phyloP scores from a whole-genome alignment of 352 stramenopile species.

The Aphanomyces cochlioides region DNA sequence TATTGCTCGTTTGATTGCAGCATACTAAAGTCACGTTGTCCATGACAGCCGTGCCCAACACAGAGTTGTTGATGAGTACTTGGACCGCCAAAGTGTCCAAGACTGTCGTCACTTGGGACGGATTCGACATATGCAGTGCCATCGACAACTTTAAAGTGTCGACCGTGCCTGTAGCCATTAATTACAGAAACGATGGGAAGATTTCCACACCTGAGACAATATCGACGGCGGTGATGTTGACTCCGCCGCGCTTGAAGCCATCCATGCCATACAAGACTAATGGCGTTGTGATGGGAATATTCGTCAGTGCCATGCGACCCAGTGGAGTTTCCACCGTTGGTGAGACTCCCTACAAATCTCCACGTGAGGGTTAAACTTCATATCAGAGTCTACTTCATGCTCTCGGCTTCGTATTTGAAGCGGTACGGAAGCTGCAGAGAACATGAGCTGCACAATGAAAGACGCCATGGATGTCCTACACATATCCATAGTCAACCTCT shows the following conservation, averaged over 20 bases:
- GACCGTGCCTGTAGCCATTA: slow-evolving; percentile 21
- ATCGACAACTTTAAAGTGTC: slow-evolving; percentile 59
- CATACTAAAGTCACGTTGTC: slow-evolving; percentile 63
- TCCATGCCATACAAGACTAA: slow-evolving; percentile 63
- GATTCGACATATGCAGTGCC: slow-evolving; percentile 66
- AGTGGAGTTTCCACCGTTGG: slow-evolving; percentile 67
- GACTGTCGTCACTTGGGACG: slow-evolving; percentile 60
- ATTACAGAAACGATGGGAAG: background rate
- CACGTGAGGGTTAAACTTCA: background rate
- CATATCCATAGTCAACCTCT: background rate
- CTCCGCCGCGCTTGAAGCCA: slow-evolving; percentile 57
- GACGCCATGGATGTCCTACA: slow-evolving; percentile 15
- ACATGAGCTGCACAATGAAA: slow-evolving; percentile 12
- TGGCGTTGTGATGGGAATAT: slow-evolving; percentile 56
- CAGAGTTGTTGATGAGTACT: slow-evolving; percentile 44
- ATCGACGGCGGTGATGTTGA: slow-evolving; percentile 59
- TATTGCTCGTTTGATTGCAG: slow-evolving; percentile 50
- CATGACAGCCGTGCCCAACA: slow-evolving; percentile 60
- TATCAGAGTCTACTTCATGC: background rate
- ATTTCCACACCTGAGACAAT: slow-evolving; percentile 44
- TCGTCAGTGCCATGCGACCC: slow-evolving; percentile 57
- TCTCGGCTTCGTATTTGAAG: slow-evolving; percentile 9
- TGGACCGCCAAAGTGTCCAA: slow-evolving; percentile 52
- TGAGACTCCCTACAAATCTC: slow-evolving; percentile 49
- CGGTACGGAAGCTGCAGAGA: slow-evolving; percentile 12